phyloP scores from a whole-genome alignment of 2,329 filamentous ascomycete species.

The Didymella lethalis region DNA sequence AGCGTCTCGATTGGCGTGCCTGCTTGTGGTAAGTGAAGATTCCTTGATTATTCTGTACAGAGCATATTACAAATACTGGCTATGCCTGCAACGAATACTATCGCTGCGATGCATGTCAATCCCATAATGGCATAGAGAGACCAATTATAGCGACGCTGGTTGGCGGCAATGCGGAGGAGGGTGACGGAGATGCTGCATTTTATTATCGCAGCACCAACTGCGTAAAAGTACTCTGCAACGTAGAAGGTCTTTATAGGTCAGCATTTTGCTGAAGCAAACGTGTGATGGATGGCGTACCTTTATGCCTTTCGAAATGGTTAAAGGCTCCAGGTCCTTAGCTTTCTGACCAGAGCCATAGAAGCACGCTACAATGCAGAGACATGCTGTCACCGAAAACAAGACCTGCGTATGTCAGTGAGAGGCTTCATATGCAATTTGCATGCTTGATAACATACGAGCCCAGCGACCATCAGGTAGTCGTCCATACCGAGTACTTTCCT shows the following conservation, averaged over 20 bases:
- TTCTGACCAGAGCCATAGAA: conserved; percentile 33
- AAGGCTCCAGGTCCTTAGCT: conserved; percentile 18
- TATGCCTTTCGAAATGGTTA: conserved; percentile 24
- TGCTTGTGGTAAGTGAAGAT: conserved; percentile 3
- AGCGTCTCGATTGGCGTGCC: conserved; percentile 32
- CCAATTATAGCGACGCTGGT: conserved; percentile 22
- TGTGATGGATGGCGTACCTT: conserved; percentile 18
- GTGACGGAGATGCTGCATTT: conserved; percentile 35
- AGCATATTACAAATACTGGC: conserved; percentile 29
- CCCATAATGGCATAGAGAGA: conserved; percentile 26
- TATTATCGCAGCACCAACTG: conserved; percentile 30
- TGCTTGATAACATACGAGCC: conserved; percentile 23
- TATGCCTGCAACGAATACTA: conserved; percentile 32
- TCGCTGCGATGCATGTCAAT: conserved; percentile 23
- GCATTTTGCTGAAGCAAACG: not conserved
- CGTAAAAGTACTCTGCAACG: conserved; percentile 34
- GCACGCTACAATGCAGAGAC: conserved; percentile 30
- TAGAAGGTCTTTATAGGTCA: conserved; percentile 26
- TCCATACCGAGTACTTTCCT: conserved; percentile 26
- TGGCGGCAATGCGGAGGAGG: conserved; percentile 28
- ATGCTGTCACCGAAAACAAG: conserved; percentile 30
- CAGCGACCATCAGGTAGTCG: conserved; percentile 30
- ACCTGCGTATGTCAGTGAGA: conserved; percentile 16
- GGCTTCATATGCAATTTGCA: not conserved
- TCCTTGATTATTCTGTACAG: not conserved